Conservation (phyloP, 768 basidiomycete species). For the Multifurca ochricompacta region DNA sequence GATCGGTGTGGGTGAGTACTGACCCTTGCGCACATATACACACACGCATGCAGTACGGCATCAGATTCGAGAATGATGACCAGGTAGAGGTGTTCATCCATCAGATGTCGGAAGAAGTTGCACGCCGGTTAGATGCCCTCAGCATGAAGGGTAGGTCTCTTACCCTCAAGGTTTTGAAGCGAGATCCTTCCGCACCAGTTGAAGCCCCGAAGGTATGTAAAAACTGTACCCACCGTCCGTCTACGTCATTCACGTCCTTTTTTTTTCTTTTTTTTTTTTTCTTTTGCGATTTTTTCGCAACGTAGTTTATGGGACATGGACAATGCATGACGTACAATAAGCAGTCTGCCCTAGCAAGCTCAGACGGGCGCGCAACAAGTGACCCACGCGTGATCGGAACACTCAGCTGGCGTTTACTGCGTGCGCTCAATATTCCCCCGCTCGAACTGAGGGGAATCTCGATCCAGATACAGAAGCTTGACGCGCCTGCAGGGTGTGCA, state of each 20-base stretch:
- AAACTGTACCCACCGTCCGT: neutral
- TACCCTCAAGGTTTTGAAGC: conserved; percentile 83
- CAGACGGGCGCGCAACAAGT: conserved; percentile 62
- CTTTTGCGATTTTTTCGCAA: neutral
- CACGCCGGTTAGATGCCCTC: conserved; percentile 58
- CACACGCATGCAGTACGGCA: conserved; percentile 67
- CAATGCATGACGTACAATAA: conserved; percentile 76
- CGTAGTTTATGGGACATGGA: conserved; percentile 88
- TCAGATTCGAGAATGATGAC: conserved; percentile 77
- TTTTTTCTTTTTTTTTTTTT: too few species aligned
- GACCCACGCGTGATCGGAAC: conserved; percentile 65
- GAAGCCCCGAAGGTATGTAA: conserved; percentile 79
- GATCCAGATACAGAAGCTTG: conserved; percentile 85
- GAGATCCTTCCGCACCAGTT: conserved; percentile 76
- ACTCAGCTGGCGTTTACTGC: conserved; percentile 68
- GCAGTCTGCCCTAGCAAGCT: conserved; percentile 50
- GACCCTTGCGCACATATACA: too few species aligned
- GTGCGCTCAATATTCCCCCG: conserved; percentile 69
- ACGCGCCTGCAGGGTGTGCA: conserved; percentile 34
- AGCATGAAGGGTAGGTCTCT: conserved; percentile 65
- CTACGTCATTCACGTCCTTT: conserved; percentile 4
- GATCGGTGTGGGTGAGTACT: conserved; percentile 8
- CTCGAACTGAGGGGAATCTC: conserved; percentile 88
- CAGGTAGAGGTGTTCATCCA: conserved; percentile 75
- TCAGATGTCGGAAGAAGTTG: conserved; percentile 72